phyloP scores from a whole-genome alignment of 1,284 basidiomycete species.

The Ustilago trichophora region DNA sequence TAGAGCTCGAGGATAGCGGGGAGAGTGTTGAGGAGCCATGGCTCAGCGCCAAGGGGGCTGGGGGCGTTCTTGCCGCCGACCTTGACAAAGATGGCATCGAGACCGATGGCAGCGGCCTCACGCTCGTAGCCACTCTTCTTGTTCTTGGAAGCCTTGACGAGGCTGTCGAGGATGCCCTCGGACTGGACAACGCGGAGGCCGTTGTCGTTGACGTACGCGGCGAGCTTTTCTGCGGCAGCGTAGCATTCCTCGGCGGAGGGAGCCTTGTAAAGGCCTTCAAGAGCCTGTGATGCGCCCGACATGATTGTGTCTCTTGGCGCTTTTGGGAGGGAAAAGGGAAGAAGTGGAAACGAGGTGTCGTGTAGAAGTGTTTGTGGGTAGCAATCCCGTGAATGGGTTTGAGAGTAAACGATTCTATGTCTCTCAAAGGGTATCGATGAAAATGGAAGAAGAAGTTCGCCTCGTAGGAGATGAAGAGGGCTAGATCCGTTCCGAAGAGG shows the following conservation, averaged over 20 bases:
- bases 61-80: constrained; percentile 69
- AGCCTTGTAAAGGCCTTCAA: constrained; percentile 55
- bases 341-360: background rate
- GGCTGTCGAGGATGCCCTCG: constrained; percentile 66
- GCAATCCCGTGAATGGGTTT: too few species aligned
- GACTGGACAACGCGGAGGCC: constrained; percentile 65
- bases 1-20: constrained; percentile 83
- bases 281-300: constrained; percentile 35
- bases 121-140: constrained; percentile 87
- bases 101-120: constrained; percentile 84
- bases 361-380: background rate
- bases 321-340: constrained; percentile 3
- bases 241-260: constrained; percentile 57
- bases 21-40: constrained; percentile 82
- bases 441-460: background rate
- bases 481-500: background rate
- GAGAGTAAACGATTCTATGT: too few species aligned
- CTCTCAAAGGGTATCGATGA: constrained; percentile 20
- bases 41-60: constrained; percentile 75
- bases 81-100: constrained; percentile 66
- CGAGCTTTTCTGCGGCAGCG: constrained; percentile 66
- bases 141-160: constrained; percentile 76
- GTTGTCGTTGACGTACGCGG: constrained; percentile 65
- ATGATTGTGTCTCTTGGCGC: constrained; percentile 10
- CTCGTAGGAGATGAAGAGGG: too few species aligned